Percentiles rank a stretch among this genome's conserved stretches.
Conservation (phyloP, 371 early-diverging fungal genomes). For the Syncephalastrum contaminatum region DNA sequence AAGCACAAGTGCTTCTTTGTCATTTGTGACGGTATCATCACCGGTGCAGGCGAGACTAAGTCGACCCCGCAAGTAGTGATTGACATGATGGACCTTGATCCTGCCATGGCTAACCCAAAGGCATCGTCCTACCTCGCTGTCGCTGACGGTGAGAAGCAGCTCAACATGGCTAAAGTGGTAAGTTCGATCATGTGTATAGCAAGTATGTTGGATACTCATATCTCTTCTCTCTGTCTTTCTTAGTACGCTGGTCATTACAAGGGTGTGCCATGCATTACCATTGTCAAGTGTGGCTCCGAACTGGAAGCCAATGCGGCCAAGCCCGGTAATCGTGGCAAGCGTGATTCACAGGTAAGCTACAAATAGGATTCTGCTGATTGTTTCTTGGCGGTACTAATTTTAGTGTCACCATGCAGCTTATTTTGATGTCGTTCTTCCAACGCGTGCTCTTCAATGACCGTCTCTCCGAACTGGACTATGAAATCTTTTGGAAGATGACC, state of each 20-base stretch:
- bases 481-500: constrained; percentile 90
- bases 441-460: constrained; percentile 92
- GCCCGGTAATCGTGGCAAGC: constrained; percentile 97
- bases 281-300: constrained; percentile 91
- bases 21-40: constrained; percentile 50
- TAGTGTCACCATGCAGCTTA: constrained; percentile 26
- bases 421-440: constrained; percentile 96
- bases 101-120: constrained; percentile 53
- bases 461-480: constrained; percentile 94
- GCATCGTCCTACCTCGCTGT: constrained; percentile 85
- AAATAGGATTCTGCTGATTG: too few relatives aligned
- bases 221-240: background rate
- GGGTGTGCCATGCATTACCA: constrained; percentile 81
- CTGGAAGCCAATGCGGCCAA: constrained; percentile 65
- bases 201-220: background rate
- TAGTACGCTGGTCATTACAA: constrained; percentile 90
- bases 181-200: constrained; percentile 4
- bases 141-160: constrained; percentile 87
- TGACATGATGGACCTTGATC: constrained; percentile 66
- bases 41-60: constrained; percentile 43
- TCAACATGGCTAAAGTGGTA: constrained; percentile 89
- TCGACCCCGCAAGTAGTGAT: constrained; percentile 77
- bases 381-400: background rate
- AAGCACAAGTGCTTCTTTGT: constrained; percentile 55
- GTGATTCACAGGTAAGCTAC: constrained; percentile 90